Percentiles rank a stretch among this genome's conserved stretches.
phyloP scores from a whole-genome alignment of 331 rosid genomes.

The Prunus yedoensis region DNA sequence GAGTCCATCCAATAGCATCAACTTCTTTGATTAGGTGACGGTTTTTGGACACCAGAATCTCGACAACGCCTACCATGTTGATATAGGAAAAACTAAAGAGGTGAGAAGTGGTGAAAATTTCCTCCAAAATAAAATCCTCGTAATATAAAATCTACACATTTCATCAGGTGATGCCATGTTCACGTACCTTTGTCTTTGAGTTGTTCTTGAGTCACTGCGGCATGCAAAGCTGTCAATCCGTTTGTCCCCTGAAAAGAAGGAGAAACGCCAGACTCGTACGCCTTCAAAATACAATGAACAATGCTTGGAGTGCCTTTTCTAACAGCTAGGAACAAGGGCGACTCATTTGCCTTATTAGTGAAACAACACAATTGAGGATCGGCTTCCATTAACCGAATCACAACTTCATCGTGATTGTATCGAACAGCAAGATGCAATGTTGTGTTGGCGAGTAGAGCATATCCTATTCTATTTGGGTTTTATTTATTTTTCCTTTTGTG shows the following conservation, averaged over 20 bases:
- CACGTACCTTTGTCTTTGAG: background rate
- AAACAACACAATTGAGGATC: conserved; percentile 13
- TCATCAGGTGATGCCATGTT: too few relatives aligned
- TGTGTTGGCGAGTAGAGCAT: background rate
- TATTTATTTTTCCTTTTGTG: too few relatives aligned
- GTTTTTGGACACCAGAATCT: too few relatives aligned
- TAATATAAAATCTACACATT: too few relatives aligned
- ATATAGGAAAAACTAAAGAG: too few relatives aligned
- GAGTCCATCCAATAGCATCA: too few relatives aligned
- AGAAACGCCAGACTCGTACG: background rate
- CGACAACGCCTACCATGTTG: too few relatives aligned
- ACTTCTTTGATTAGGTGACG: too few relatives aligned
- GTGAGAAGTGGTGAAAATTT: too few relatives aligned
- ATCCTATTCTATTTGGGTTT: too few relatives aligned
- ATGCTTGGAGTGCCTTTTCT: background rate
- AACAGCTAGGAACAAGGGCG: conserved; percentile 23
- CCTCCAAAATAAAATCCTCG: too few relatives aligned
- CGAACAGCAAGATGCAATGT: conserved; percentile 13
- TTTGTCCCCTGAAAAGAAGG: conserved; percentile 13
- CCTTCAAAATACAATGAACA: background rate
- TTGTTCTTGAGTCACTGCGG: background rate
- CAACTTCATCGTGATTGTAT: conserved; percentile 3
- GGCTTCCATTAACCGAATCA: background rate
- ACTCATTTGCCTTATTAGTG: conserved; percentile 11
- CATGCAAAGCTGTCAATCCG: conserved; percentile 26